These are phyloP conservation scores for Mycogone perniciosa DNA, from an alignment of 2,329 filamentous ascomycete species.

Conservation along the genomic window DNA sequence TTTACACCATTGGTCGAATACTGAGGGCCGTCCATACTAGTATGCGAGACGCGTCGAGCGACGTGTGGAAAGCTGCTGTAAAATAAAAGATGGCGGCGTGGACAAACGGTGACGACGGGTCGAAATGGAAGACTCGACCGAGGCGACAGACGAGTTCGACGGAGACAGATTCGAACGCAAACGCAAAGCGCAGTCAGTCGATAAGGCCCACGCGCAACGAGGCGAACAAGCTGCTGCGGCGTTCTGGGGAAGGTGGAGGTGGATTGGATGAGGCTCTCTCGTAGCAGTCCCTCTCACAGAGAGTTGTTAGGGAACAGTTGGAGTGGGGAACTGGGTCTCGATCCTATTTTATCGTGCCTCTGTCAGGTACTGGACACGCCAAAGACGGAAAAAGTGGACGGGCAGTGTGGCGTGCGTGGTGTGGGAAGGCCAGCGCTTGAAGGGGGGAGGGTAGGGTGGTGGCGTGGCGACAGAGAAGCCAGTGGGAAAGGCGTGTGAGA, in stretches of 20 bases:
- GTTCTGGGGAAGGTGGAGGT: constrained; percentile 26
- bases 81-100: constrained; percentile 4
- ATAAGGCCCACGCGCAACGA: constrained; percentile 22
- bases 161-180: constrained; percentile 15
- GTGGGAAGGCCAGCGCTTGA: constrained; percentile 9
- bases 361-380: constrained; percentile 18
- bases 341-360: constrained; percentile 34
- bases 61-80: constrained; percentile 4
- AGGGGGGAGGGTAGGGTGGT: constrained; percentile 22
- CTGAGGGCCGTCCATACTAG: constrained; percentile 50
- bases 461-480: constrained; percentile 11
- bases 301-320: constrained; percentile 38
- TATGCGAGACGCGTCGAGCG: constrained; percentile 29
- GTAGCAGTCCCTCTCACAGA: constrained; percentile 23
- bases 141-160: background rate
- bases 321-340: constrained; percentile 41
- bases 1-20: constrained; percentile 52
- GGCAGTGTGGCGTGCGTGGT: constrained; percentile 1
- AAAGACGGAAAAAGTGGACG: constrained; percentile 17
- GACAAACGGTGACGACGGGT: background rate
- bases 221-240: constrained; percentile 19
- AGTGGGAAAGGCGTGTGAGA: constrained; percentile 1
- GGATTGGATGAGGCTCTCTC: constrained; percentile 34
- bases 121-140: background rate
- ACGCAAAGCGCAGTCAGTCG: background rate